Evolutionary conservation across 2,329 filamentous ascomycete species (phyloP).

Genomic region (Epichloe sylvatica): DNA sequence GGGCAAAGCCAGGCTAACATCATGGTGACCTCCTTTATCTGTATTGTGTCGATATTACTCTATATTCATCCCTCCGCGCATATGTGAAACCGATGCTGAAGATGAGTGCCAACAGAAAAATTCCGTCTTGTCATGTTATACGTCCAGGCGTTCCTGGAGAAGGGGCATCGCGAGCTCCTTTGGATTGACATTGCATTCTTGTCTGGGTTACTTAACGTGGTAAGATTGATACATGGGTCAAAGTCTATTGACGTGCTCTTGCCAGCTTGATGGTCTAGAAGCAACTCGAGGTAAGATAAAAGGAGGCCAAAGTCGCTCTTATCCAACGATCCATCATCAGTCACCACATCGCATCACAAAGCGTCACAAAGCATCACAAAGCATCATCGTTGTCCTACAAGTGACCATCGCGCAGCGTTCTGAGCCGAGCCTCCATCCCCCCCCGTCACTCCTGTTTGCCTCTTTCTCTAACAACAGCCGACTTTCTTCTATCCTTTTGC

Average conservation of each 20-base stretch:
- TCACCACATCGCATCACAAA: constrained; percentile 5
- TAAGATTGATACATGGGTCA: neutral
- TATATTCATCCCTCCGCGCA: neutral
- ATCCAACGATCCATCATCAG: neutral
- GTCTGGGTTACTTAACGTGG: neutral
- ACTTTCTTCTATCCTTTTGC: neutral
- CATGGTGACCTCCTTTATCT: neutral
- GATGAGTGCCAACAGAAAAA: neutral
- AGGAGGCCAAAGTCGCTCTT: neutral
- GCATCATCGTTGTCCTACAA: neutral
- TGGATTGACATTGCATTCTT: constrained; percentile 8
- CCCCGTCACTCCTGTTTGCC: neutral
- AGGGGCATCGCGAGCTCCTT: constrained; percentile 3
- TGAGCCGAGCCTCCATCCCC: neutral
- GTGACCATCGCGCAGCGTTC: neutral
- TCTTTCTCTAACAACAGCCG: neutral
- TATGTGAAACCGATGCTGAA: neutral
- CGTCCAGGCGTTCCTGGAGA: neutral
- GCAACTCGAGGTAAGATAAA: constrained; percentile 3
- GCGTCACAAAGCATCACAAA: constrained; percentile 1
- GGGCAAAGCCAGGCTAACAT: constrained; percentile 1
- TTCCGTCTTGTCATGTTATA: neutral
- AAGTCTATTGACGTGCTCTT: neutral
- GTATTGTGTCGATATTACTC: neutral
- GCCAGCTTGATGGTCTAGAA: neutral